These are phyloP conservation scores for Encephalitozoon hellem DNA, from an alignment of 371 early-diverging fungal species.

Conservation along the genomic window DNA sequence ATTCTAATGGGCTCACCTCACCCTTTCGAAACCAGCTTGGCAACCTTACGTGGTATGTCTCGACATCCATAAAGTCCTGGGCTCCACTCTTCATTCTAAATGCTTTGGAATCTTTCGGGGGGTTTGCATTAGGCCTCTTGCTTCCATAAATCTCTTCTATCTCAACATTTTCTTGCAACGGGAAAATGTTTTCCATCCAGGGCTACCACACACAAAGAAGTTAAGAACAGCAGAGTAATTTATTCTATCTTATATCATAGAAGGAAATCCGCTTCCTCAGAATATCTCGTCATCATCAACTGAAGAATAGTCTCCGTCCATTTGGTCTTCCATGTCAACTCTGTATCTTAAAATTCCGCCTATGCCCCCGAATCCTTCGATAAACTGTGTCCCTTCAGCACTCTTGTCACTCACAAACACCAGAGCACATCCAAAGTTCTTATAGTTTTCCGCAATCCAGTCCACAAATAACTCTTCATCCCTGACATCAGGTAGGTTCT, in stretches of 20 bases:
- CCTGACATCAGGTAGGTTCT: constrained; percentile 72
- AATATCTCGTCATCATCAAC: constrained; percentile 35
- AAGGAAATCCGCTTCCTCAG: background rate
- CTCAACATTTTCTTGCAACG: constrained; percentile 35
- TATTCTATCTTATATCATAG: background rate
- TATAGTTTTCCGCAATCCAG: constrained; percentile 95
- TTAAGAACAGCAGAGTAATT: background rate
- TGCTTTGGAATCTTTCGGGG: constrained; percentile 8
- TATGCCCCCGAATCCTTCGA: constrained; percentile 96
- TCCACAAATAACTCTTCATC: constrained; percentile 76
- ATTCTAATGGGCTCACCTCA: constrained; percentile 29
- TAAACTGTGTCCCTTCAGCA: constrained; percentile 94
- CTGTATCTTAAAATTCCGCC: constrained; percentile 94
- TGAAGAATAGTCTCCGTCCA: constrained; percentile 35
- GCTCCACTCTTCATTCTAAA: constrained; percentile 1
- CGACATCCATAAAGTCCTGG: background rate
- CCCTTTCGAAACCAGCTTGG: constrained; percentile 1
- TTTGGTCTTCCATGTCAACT: constrained; percentile 63
- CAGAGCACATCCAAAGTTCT: constrained; percentile 80
- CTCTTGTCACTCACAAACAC: constrained; percentile 92
- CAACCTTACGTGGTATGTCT: background rate
- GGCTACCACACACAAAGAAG: background rate
- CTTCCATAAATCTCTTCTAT: constrained; percentile 50
- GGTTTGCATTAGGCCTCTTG: constrained; percentile 32
- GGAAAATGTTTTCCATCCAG: constrained; percentile 49